Evolutionary conservation across 108 stramenopile species (phyloP).

Genomic region (Bacterosira constricta): DNA sequence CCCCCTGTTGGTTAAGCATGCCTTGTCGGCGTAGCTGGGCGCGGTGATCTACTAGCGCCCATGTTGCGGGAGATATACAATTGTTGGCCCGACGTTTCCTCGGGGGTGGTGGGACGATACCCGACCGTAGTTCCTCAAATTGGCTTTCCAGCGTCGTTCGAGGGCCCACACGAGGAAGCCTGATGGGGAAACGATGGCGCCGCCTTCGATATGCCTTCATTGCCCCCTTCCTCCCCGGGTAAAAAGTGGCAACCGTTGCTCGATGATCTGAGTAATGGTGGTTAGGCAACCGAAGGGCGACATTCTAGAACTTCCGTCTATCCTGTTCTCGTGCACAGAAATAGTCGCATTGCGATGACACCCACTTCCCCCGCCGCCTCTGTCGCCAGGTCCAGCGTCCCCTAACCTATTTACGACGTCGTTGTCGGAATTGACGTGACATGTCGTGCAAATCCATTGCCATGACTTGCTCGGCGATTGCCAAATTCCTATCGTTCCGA

Average conservation of each 20-base stretch:
- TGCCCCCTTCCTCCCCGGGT: neutral
- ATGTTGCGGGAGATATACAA: neutral
- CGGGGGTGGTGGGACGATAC: neutral
- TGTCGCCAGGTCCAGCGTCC: slow-evolving; percentile 1
- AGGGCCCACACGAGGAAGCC: neutral
- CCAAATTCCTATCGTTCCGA: neutral
- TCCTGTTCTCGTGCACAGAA: neutral
- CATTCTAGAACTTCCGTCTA: neutral
- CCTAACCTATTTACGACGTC: too few species aligned
- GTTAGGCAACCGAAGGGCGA: neutral
- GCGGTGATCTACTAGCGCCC: neutral
- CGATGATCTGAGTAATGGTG: neutral
- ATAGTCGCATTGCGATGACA: neutral
- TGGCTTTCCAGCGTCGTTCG: neutral
- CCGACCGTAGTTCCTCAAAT: neutral
- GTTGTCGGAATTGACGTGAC: neutral
- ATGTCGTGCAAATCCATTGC: neutral
- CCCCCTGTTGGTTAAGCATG: neutral
- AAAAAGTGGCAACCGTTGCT: neutral
- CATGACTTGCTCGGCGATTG: neutral
- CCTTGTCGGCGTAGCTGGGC: neutral
- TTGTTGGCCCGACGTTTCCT: neutral
- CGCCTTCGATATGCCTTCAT: neutral
- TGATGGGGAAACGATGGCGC: neutral
- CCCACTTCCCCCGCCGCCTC: neutral